A percentile compares a stretch with the other conserved stretches of the same genome.
phyloP scores from a whole-genome alignment of 2,329 filamentous ascomycete genomes.

The Sporothrix variecibatus region DNA sequence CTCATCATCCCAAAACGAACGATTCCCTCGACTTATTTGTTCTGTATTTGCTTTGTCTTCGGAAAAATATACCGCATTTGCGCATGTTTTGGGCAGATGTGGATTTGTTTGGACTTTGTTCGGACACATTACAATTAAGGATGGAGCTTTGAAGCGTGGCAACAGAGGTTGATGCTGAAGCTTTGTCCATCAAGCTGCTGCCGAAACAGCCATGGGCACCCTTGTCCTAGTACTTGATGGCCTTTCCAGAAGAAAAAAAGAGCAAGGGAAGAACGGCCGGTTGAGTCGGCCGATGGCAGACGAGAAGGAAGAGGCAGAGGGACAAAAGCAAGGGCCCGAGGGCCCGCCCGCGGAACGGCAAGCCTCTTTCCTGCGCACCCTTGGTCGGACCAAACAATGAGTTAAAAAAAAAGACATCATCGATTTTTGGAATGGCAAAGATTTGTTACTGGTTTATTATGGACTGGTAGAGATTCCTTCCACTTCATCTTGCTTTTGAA shows the following conservation, averaged over 20 bases:
- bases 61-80: neutral
- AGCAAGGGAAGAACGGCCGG: neutral
- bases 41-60: neutral
- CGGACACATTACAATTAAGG: neutral
- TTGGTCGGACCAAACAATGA: constrained; percentile 2
- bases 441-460: neutral
- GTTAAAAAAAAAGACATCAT: neutral
- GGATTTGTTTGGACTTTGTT: neutral
- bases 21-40: neutral
- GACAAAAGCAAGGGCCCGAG: neutral
- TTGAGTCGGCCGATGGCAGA: constrained; percentile 1
- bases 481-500: constrained; percentile 16
- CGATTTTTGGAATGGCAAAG: neutral
- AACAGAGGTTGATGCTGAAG: neutral
- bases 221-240: neutral
- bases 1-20: neutral
- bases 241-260: neutral
- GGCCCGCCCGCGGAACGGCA: neutral
- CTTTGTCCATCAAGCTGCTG: neutral
- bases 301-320: neutral
- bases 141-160: neutral
- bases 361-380: neutral
- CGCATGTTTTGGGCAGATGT: neutral
- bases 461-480: neutral
- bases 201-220: constrained; percentile 3